Base-by-base conservation (phyloP, 2,329 filamentous ascomycete genomes). In the Zalaria sp. region DNA sequence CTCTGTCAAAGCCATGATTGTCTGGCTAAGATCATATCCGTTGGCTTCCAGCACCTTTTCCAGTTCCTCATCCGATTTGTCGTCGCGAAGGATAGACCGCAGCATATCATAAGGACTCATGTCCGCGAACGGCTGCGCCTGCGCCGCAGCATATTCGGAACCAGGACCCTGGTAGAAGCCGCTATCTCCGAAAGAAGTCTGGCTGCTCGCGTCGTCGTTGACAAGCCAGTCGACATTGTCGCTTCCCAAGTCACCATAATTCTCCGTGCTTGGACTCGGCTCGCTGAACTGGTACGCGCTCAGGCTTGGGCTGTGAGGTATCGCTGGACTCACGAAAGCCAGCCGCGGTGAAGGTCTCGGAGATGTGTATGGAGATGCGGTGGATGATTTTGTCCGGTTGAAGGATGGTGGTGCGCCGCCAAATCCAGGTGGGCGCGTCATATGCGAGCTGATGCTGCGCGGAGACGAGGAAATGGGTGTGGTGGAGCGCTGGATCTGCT, bases 51-150 rank as follows among this genome's bases (percentile, higher is more conserved):
- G 72, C 4, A 89, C 85, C n/a, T 79, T 73, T 58, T 95, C 88
- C 38, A 98, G 89, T 61, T 98, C 91, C 40, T 96, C 88, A 53
- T 96, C 89, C 2, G 85, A 82, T 55, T 83, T 81, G 42, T 85
- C 79, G 52, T 91, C 86, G 38, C 89, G 86, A 26, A 98, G 71
- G 34, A 98, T 93, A 4, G 89, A 95, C 47, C 91, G 83, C 43
- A 98, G 72, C 76, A 98, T 96, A 58, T 98, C 91, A 62, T 95
- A 94, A 1, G 91, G 89, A 44, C 85, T 93, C 89, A 98, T 96
- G 56, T 96, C 88, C 55, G 83, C 82, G 57, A 75, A 72, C 9
- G 72, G 67, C 45, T 69, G 67, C 38, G 80, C 69, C 64, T 77
- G 95, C 59, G 95, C 87, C 25, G 88, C 82, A 4, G 85, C 85